Base-by-base conservation (phyloP, 2,329 filamentous ascomycete species). In the Chrysoporthe austroafricana region DNA sequence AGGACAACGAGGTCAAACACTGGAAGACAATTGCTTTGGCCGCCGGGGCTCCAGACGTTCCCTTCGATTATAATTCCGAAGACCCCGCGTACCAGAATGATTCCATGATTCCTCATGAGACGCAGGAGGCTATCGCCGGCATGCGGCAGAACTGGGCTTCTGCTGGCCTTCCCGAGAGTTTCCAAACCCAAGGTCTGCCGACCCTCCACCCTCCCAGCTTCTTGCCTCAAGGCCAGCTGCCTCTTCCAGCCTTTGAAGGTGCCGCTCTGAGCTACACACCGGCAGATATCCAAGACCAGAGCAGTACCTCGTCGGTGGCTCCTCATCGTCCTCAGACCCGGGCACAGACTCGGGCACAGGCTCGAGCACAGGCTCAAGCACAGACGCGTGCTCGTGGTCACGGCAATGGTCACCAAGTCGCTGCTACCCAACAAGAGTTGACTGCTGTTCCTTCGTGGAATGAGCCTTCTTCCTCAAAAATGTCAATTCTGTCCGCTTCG, bases 1-100 rank as follows among this genome's bases (percentile, higher is more conserved):
- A 69, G 66, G 69, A 68, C 26, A 60, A 63, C 11, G 63, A 68
- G 60, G 21, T 56, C 32, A 32, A 57, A 42, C 67, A 68, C 66
- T 70, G 69, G 69, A 68, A 48, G 63, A 21, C 32, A 4, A 56
- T 63, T 11, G 66, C 66, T 18, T 13, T 70, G n/a, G 63, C 57
- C 3, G 54, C 59, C n/a, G 69, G 69, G n/a, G 60, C 52, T 1
- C 56, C 54, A 1, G 66, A 70, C 14, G 26, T 39, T 11, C 62
- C 65, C 18, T 70, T 68, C n/a, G 42, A 42, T 13, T 66, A 34
- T 59, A 32, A 61, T 21, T 5, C 11, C 8, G 36, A 61, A 4
- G 62, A 67, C 42, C 50, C 59, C 7, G 61, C 26, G 14, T 21
- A 54, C 21, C 13, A 36, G 5, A 18, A 16, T 4, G 42, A 11